A percentile compares a stretch with the other conserved stretches of the same genome.
Conservation (phyloP, 2,329 filamentous ascomycete species). For the Lachnellula occidentalis region DNA sequence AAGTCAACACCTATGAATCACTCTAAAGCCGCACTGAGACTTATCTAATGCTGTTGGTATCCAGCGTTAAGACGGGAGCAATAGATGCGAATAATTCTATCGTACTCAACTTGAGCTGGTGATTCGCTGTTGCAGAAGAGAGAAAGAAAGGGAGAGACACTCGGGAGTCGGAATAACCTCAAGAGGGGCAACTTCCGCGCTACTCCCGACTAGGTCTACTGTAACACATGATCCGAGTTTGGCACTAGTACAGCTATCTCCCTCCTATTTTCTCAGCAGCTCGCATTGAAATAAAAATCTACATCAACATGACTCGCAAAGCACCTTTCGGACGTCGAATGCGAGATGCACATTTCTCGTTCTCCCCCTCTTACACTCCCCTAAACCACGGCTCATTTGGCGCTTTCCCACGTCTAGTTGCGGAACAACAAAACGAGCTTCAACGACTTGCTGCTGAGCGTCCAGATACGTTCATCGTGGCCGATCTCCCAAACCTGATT, state of each 20-base stretch:
- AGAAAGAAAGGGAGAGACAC: too few species aligned
- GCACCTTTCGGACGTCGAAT: slow-evolving; percentile 22
- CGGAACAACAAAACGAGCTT: slow-evolving; percentile 52
- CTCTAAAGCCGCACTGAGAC: too few species aligned
- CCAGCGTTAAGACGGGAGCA: too few species aligned
- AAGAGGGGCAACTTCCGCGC: too few species aligned
- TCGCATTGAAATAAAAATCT: background rate
- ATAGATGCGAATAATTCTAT: too few species aligned
- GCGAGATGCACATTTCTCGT: slow-evolving; percentile 21
- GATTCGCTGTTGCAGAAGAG: too few species aligned
- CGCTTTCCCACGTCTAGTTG: slow-evolving; percentile 60
- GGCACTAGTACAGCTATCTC: background rate
- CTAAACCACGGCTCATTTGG: slow-evolving; percentile 64
- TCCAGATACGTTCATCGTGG: slow-evolving; percentile 72
- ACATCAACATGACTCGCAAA: slow-evolving; percentile 1
- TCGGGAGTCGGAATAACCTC: too few species aligned
- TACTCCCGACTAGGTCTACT: too few species aligned
- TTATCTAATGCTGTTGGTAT: too few species aligned
- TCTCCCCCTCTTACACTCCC: slow-evolving; percentile 21
- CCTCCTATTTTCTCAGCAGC: background rate
- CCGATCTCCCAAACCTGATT: slow-evolving; percentile 56
- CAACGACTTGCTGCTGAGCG: slow-evolving; percentile 61
- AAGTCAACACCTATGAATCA: too few species aligned
- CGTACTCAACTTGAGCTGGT: too few species aligned
- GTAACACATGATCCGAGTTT: too few species aligned